Conservation (phyloP, 208 protist genomes). For the Naegleria fowleri region DNA sequence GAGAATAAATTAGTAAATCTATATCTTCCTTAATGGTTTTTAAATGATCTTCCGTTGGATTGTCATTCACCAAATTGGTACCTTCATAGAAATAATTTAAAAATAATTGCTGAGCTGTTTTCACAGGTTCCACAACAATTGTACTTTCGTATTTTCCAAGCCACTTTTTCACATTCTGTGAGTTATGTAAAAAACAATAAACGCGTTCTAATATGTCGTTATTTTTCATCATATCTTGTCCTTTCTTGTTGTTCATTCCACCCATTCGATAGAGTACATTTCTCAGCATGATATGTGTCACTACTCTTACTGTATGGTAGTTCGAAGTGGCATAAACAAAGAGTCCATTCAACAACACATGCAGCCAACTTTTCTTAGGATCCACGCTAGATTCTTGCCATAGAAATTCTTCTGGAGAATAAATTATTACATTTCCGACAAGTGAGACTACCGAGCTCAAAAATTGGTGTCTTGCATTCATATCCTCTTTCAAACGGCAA, state of each 20-base stretch:
- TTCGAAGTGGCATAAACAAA: background rate
- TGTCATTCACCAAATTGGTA: background rate
- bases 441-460: background rate
- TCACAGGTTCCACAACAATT: background rate
- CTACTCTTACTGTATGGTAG: background rate
- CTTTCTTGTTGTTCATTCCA: background rate
- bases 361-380: background rate
- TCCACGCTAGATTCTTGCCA: background rate
- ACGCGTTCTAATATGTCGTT: background rate
- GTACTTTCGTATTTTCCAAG: background rate
- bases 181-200: background rate
- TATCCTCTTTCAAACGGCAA: background rate
- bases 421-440: background rate
- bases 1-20: background rate
- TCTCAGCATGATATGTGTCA: background rate
- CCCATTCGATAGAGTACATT: background rate
- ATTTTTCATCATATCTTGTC: background rate
- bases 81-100: background rate
- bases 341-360: background rate
- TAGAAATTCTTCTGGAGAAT: background rate
- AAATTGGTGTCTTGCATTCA: background rate
- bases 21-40: background rate
- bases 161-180: background rate
- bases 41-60: background rate
- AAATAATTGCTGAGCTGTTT: background rate